Evolutionary conservation across 192 early-diverging fungal genomes (phyloP), one percentile per base, ranked within the genome.

Genomic region (Linnemannia hyalina): DNA sequence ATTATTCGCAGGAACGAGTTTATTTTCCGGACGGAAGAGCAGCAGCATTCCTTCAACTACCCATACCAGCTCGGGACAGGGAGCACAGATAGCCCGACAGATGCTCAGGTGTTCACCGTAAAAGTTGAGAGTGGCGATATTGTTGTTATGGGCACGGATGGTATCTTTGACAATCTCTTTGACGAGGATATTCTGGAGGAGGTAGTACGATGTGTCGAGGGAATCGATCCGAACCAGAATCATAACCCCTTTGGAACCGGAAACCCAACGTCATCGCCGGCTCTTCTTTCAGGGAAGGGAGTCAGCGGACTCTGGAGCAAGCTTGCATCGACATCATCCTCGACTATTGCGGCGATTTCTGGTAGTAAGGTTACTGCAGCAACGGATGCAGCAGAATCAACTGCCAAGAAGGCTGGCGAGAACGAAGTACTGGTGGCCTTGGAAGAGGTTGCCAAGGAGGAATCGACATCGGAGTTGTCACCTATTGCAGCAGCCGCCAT

Each of bases 21-120:
- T 87, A 94, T 98, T 29, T 99, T 98, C 88, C 92, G 97, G 52
- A 97, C 94, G 44, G 97, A 99, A 90, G 98, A 99, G 88, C 99
- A 99, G 81, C 98, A 99, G 88, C 97, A 99, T 89, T 98, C 97
- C 20, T 99, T 99, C 91, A 99, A 99, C 89, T 99, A 96, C 82
- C 99, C 99, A 9, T 98, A 93, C 84, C 99, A 99, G 82, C 93
- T 99, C 38, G 97, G 98, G 65, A 98, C 96, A 18, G 95, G 95
- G 57, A 90, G 91, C 70, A 93, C 92, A 68, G 97, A 98, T 91
- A 81, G 78, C 8, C 97, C 98, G 6, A 88, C 90, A 44, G 97
- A 98, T 82, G 95, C 98, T 1, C 95, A 97, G 84, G 89, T 91
- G 42, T 98, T 95, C 79, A 92, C 88, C 5, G 91, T 98, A 29